A percentile compares a stretch with the other conserved stretches of the same genome.
phyloP scores from a whole-genome alignment of 352 stramenopile species.

The Peronospora destructor region DNA sequence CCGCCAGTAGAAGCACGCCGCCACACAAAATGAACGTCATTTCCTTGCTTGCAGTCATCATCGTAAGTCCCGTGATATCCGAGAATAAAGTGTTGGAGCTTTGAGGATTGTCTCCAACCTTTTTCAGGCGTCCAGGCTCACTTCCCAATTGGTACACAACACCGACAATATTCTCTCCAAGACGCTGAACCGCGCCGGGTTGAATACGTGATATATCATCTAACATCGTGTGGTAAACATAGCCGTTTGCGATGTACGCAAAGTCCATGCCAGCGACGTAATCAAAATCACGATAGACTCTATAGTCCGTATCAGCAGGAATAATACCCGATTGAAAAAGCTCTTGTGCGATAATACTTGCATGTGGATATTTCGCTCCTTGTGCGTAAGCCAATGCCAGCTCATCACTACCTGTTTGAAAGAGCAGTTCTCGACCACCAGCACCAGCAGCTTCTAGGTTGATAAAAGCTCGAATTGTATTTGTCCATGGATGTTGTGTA shows the following conservation, averaged over 20 bases:
- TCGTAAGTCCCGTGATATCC: constrained; percentile 53
- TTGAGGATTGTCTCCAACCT: constrained; percentile 48
- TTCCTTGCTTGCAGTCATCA: constrained; percentile 53
- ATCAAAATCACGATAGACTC: constrained; percentile 66
- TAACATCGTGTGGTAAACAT: constrained; percentile 70
- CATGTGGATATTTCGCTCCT: constrained; percentile 64
- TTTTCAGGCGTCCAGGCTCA: constrained; percentile 37
- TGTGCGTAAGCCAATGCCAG: constrained; percentile 61
- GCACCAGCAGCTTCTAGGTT: constrained; percentile 72
- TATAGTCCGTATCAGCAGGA: constrained; percentile 65
- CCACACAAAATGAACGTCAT: constrained; percentile 35
- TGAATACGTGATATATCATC: constrained; percentile 72
- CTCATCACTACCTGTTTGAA: constrained; percentile 73
- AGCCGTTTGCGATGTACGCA: constrained; percentile 73
- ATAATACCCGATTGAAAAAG: constrained; percentile 72
- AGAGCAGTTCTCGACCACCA: constrained; percentile 64
- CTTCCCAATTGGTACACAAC: constrained; percentile 47
- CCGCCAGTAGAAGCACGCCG: constrained; percentile 31
- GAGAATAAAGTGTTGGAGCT: constrained; percentile 69
- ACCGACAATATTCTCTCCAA: constrained; percentile 64
- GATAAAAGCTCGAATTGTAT: constrained; percentile 66
- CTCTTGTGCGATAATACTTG: constrained; percentile 71
- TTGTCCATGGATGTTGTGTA: constrained; percentile 68
- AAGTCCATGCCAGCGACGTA: constrained; percentile 81
- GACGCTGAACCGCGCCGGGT: constrained; percentile 49